Evolutionary conservation across 2,329 filamentous ascomycete genomes (phyloP).

Genomic region (Furcasterigmium sp.): DNA sequence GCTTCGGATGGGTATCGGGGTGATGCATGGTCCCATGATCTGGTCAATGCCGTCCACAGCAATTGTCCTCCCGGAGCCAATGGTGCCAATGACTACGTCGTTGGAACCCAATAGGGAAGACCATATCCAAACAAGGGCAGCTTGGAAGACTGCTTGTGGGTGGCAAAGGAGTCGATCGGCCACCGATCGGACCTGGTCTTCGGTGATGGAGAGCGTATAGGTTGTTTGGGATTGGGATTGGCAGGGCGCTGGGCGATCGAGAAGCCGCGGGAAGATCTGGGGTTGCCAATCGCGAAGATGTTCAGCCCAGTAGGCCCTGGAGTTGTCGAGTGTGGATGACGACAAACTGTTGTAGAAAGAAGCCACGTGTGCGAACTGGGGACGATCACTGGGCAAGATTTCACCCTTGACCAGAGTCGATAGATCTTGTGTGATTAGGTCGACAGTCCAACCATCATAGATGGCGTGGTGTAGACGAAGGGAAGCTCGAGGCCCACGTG

Average conservation of each 20-base stretch:
- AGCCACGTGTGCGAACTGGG: slow-evolving; percentile 58
- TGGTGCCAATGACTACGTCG: slow-evolving; percentile 71
- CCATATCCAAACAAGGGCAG: slow-evolving; percentile 62
- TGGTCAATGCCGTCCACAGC: slow-evolving; percentile 64
- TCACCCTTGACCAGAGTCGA: slow-evolving; percentile 36
- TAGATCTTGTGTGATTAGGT: slow-evolving; percentile 67
- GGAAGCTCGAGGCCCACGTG: slow-evolving; percentile 26
- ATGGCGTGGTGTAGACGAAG: slow-evolving; percentile 73
- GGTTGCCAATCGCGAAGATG: slow-evolving; percentile 54
- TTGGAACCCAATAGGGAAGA: slow-evolving; percentile 55
- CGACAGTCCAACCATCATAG: slow-evolving; percentile 92
- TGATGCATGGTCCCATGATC: slow-evolving; percentile 74
- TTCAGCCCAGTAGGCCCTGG: slow-evolving; percentile 64
- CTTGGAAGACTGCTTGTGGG: slow-evolving; percentile 71
- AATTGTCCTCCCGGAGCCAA: slow-evolving; percentile 78
- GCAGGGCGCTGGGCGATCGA: slow-evolving; percentile 16
- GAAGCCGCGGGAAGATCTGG: slow-evolving; percentile 44
- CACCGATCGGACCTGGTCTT: too few species aligned
- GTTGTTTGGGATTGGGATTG: too few species aligned
- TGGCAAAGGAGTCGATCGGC: slow-evolving; percentile 32
- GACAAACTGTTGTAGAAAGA: slow-evolving; percentile 34
- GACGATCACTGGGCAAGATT: slow-evolving; percentile 28
- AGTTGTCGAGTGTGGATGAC: slow-evolving; percentile 25
- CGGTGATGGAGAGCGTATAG: too few species aligned
- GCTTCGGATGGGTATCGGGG: slow-evolving; percentile 67